Conservation (phyloP, 2,329 filamentous ascomycete species). For the Colletotrichum karsti region DNA sequence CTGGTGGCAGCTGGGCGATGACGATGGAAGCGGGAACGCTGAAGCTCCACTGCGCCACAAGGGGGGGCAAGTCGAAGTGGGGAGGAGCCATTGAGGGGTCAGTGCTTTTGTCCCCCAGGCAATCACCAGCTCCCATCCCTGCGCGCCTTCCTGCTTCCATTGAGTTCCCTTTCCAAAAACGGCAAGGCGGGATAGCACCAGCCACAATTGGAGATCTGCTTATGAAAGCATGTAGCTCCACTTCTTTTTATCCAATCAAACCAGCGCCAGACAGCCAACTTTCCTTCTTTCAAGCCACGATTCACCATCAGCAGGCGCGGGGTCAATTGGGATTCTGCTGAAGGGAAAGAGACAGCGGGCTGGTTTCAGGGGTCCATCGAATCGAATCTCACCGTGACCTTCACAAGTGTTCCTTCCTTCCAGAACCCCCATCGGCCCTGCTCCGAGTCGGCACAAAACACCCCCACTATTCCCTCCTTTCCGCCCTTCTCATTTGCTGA, state of each 20-base stretch:
- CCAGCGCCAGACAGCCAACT: background rate
- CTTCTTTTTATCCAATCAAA: background rate
- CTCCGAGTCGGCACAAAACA: constrained; percentile 6
- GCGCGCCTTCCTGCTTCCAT: constrained; percentile 18
- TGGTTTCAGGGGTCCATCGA: constrained; percentile 26
- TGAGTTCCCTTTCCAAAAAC: constrained; percentile 3
- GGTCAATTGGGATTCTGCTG: constrained; percentile 10
- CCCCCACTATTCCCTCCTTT: constrained; percentile 7
- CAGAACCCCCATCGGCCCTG: constrained; percentile 6
- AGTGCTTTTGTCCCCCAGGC: constrained; percentile 5
- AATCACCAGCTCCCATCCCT: constrained; percentile 25
- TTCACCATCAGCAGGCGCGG: no score
- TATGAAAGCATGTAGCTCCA: background rate
- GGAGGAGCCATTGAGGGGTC: background rate
- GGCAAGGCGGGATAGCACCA: background rate
- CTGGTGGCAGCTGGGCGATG: constrained; percentile 19
- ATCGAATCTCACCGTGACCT: background rate
- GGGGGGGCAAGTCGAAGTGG: background rate
- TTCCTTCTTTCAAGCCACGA: constrained; percentile 3
- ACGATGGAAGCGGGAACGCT: constrained; percentile 22
- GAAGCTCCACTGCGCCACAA: constrained; percentile 28
- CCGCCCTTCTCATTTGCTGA: constrained; percentile 9
- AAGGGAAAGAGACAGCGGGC: background rate
- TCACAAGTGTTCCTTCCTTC: constrained; percentile 13
- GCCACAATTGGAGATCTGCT: constrained; percentile 1